phyloP scores from a whole-genome alignment of 129 eudicot genomes.

The Lactuca sativa region DNA sequence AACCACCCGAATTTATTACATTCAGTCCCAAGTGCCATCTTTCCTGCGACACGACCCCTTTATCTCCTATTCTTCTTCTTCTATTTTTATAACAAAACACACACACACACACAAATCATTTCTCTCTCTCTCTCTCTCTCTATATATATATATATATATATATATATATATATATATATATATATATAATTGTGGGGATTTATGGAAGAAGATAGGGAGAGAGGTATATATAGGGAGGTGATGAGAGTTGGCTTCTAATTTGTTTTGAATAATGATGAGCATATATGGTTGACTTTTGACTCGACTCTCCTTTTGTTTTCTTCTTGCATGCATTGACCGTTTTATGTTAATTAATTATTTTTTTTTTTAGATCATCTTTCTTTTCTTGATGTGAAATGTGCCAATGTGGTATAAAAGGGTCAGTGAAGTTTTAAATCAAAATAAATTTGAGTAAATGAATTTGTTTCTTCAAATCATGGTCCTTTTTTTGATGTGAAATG shows the following conservation, averaged over 20 bases:
- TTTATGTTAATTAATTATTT: constrained; percentile 18
- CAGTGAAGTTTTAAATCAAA: neutral
- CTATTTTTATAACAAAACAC: neutral
- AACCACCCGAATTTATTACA: neutral
- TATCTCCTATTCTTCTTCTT: constrained; percentile 20
- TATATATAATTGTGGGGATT: constrained; percentile 4
- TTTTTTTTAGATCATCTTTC: neutral
- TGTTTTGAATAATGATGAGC: constrained; percentile 18
- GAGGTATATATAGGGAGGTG: neutral
- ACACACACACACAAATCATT: too few species aligned
- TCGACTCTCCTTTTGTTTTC: constrained; percentile 11
- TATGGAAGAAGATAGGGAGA: neutral
- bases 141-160: too few species aligned
- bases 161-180: neutral
- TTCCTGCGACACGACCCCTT: constrained; percentile 57
- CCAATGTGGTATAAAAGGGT: too few species aligned
- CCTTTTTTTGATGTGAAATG: too few species aligned
- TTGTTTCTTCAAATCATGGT: too few species aligned
- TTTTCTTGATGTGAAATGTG: too few species aligned
- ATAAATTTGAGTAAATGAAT: too few species aligned
- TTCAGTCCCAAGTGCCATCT: constrained; percentile 40
- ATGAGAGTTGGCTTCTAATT: neutral
- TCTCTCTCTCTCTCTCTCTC: constrained; percentile 5
- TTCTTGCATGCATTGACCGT: constrained; percentile 3
- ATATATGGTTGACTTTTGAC: constrained; percentile 19